These are phyloP conservation scores for Zelonia costaricensis DNA, from an alignment of 208 protist species.

Conservation along the genomic window DNA sequence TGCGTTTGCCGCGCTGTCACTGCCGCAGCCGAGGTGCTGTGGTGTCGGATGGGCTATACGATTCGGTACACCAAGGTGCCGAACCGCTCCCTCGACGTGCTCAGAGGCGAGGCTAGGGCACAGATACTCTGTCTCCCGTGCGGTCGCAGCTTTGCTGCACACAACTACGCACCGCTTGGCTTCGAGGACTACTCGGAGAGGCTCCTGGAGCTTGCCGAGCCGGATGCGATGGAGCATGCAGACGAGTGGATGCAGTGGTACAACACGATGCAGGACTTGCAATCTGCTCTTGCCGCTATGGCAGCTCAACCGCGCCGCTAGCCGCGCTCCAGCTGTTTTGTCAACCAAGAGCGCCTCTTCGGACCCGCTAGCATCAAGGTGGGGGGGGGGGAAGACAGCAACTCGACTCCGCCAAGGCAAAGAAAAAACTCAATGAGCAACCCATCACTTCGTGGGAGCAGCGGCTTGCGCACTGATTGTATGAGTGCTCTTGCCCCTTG, in stretches of 20 bases:
- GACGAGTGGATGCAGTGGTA: conserved; percentile 88
- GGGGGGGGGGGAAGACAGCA: too few species aligned
- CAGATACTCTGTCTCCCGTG: conserved; percentile 55
- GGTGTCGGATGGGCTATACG: conserved; percentile 68
- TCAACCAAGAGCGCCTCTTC: too few species aligned
- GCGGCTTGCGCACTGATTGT: too few species aligned
- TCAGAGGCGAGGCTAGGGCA: conserved; percentile 17
- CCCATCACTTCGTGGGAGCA: too few species aligned
- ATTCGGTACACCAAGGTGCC: conserved; percentile 60
- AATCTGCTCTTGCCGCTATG: conserved; percentile 20
- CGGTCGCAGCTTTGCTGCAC: conserved; percentile 36
- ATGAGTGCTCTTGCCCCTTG: too few species aligned
- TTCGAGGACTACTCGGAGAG: conserved; percentile 85
- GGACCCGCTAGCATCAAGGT: too few species aligned
- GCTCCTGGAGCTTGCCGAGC: conserved; percentile 71
- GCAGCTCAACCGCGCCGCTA: neutral
- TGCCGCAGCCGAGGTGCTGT: conserved; percentile 53
- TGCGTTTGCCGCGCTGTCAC: conserved; percentile 31
- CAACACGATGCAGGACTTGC: conserved; percentile 37
- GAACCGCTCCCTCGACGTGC: conserved; percentile 19
- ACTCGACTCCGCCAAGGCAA: too few species aligned
- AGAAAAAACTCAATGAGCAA: too few species aligned
- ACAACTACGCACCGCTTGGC: conserved; percentile 52
- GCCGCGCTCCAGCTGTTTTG: neutral
- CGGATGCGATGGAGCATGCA: conserved; percentile 47